Conservation (phyloP, 176 grass and related monocot genomes). For the Avena atlantica region DNA sequence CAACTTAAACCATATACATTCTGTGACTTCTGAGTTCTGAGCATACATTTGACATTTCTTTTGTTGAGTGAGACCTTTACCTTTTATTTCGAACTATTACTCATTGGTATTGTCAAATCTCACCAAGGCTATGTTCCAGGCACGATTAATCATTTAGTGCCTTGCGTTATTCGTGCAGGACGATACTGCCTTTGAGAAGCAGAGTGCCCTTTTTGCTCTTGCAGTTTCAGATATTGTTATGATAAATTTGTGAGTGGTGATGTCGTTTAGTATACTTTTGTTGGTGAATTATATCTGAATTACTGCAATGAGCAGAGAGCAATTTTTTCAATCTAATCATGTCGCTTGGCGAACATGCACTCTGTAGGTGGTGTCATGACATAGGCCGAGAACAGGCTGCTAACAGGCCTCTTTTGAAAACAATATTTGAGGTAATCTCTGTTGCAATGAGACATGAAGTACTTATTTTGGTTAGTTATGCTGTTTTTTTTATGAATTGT, state of each 20-base stretch:
- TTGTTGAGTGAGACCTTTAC: not conserved
- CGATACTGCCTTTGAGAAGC: conserved; percentile 84
- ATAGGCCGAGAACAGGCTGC: conserved; percentile 86
- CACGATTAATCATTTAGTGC: not conserved
- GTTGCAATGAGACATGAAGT: conserved; percentile 9
- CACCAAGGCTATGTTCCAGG: not conserved
- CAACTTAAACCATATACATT: not conserved
- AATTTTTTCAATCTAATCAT: conserved; percentile 30
- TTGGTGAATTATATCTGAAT: not conserved
- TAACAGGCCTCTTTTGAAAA: conserved; percentile 79
- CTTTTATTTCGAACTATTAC: not conserved
- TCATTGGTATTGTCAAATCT: not conserved
- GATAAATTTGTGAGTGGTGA: conserved; percentile 77
- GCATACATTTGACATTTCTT: not conserved
- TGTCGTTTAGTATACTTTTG: conserved; percentile 4
- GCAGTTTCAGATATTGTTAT: conserved; percentile 89
- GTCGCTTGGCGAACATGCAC: not conserved
- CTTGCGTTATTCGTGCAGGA: conserved; percentile 56
- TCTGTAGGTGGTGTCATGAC: conserved; percentile 91
- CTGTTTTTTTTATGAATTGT: conserved; percentile 23
- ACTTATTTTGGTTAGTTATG: conserved; percentile 31
- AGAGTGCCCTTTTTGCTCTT: conserved; percentile 85
- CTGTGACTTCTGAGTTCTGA: not conserved
- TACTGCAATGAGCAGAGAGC: not conserved
- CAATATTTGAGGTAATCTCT: conserved; percentile 71